A percentile compares a stretch with the other conserved stretches of the same genome.
phyloP scores from a whole-genome alignment of 169 alveolate species.

The Eimeria acervulina region DNA sequence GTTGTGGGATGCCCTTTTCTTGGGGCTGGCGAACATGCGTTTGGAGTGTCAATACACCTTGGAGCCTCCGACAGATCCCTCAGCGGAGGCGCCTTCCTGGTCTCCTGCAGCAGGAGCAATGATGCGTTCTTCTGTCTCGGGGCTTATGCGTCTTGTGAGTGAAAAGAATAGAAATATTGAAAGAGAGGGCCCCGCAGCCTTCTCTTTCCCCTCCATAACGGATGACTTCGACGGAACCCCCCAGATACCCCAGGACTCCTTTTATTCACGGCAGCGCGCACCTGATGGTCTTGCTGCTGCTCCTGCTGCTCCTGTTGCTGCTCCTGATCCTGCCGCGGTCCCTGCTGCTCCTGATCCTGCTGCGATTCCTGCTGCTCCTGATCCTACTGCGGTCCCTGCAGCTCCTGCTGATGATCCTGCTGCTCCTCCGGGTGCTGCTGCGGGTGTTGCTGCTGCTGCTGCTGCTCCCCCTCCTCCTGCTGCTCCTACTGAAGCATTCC shows the following conservation, averaged over 20 bases:
- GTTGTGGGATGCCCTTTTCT: slow-evolving; percentile 50
- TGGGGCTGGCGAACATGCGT: slow-evolving; percentile 63
- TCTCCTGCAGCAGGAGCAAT: background rate
- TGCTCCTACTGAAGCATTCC: background rate
- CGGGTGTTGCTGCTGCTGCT: background rate
- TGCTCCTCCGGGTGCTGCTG: background rate
- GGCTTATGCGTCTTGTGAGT: slow-evolving; percentile 37
- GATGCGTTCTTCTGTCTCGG: slow-evolving; percentile 3
- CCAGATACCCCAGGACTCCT: background rate
- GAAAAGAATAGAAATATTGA: background rate
- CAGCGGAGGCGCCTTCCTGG: slow-evolving; percentile 25
- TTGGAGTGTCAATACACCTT: slow-evolving; percentile 38
- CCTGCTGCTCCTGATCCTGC: too few relatives aligned
- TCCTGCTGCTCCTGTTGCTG: background rate
- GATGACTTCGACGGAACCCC: background rate
- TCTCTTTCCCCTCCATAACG: background rate
- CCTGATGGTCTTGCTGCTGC: background rate
- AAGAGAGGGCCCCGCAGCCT: background rate
- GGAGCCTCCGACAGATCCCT: slow-evolving; percentile 25
- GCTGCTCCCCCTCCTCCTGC: too few relatives aligned
- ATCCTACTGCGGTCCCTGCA: too few relatives aligned
- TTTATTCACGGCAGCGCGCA: background rate
- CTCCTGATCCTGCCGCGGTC: too few relatives aligned
- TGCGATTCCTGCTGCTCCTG: too few relatives aligned
- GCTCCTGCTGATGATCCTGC: background rate